Conservation (phyloP, 768 basidiomycete species). For the Psilocybe subaeruginosa region DNA sequence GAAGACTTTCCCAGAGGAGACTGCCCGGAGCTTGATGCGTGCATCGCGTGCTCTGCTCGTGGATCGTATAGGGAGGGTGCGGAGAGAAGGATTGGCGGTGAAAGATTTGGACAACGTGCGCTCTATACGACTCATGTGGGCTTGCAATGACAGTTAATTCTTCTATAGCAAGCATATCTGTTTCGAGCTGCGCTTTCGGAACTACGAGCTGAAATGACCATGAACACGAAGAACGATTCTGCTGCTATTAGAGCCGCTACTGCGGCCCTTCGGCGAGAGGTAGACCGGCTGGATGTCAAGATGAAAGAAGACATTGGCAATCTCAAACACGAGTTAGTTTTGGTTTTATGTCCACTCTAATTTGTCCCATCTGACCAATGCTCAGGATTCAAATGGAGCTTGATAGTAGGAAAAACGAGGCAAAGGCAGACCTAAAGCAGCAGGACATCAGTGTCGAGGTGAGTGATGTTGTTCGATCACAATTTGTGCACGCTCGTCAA, state of each 20-base stretch:
- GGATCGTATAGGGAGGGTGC: conserved; percentile 72
- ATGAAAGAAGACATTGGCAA: conserved; percentile 92
- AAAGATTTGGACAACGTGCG: conserved; percentile 86
- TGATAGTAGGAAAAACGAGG: conserved; percentile 91
- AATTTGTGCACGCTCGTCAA: neutral
- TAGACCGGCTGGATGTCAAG: conserved; percentile 83
- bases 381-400: conserved; percentile 95
- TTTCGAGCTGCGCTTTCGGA: conserved; percentile 94
- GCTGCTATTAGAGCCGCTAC: conserved; percentile 80
- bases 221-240: conserved; percentile 82
- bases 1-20: conserved; percentile 71
- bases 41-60: conserved; percentile 81
- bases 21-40: conserved; percentile 81
- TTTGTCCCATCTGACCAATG: conserved; percentile 5
- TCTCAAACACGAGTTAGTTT: conserved; percentile 88
- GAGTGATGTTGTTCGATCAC: conserved; percentile 16
- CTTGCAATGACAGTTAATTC: neutral
- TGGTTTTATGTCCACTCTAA: neutral
- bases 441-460: conserved; percentile 89
- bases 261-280: conserved; percentile 80
- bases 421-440: conserved; percentile 79
- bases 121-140: conserved; percentile 15
- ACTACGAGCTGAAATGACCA: conserved; percentile 81
- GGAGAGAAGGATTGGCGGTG: conserved; percentile 67
- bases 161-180: conserved; percentile 85